Conservation (phyloP, 352 stramenopile species). For the Pilasporangium apinafurcum region DNA sequence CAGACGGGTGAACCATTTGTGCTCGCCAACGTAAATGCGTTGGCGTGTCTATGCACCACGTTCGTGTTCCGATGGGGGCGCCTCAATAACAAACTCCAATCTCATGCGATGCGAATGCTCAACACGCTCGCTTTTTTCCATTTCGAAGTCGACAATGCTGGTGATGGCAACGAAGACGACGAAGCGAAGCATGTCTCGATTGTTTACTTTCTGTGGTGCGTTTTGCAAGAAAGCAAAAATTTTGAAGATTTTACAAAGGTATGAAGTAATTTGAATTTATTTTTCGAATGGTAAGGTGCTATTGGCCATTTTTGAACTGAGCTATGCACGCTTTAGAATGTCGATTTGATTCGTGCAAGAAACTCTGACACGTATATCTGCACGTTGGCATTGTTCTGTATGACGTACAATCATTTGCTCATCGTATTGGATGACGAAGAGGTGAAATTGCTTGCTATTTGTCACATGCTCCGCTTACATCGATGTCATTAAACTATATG, state of each 20-base stretch:
- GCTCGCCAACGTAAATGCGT: conserved; percentile 31
- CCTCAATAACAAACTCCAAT: conserved; percentile 26
- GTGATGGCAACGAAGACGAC: background rate
- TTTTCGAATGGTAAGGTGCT: background rate
- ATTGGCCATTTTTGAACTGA: conserved; percentile 5
- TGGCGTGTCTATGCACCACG: conserved; percentile 30
- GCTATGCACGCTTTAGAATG: conserved; percentile 22
- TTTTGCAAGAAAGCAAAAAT: conserved; percentile 46
- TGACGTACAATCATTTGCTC: conserved; percentile 58
- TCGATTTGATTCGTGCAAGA: conserved; percentile 30
- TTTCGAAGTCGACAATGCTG: conserved; percentile 6
- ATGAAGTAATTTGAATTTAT: background rate
- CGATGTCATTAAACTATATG: too few relatives aligned
- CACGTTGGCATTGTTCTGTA: conserved; percentile 46
- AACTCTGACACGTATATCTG: conserved; percentile 36
- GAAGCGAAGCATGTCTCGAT: conserved; percentile 17
- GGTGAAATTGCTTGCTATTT: conserved; percentile 15
- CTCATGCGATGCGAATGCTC: conserved; percentile 41
- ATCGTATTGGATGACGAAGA: conserved; percentile 66
- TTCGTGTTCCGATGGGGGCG: conserved; percentile 59
- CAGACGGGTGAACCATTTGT: conserved; percentile 32
- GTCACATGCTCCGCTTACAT: background rate
- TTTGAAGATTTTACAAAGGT: conserved; percentile 53
- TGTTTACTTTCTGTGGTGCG: conserved; percentile 49
- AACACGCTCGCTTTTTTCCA: conserved; percentile 58